Evolutionary conservation across 1,139 yeast genomes (phyloP).

Genomic region (Meyerozyma smithsonii): DNA sequence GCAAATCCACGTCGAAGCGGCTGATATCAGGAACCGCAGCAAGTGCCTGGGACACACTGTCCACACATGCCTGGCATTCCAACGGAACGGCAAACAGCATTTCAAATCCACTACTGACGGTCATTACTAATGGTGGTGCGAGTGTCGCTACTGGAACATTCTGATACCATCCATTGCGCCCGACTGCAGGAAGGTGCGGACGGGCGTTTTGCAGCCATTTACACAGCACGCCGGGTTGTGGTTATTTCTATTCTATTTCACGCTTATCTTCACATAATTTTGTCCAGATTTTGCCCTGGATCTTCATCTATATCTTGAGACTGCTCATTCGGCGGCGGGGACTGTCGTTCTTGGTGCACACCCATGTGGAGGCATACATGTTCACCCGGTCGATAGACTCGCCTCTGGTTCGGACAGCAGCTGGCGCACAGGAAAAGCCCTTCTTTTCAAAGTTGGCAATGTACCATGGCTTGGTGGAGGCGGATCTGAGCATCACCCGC

Average conservation of each 20-base stretch:
- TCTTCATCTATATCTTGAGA: slow-evolving; percentile 24
- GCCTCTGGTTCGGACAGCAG: slow-evolving; percentile 61
- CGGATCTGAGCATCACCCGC: slow-evolving; percentile 72
- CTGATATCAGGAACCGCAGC: slow-evolving; percentile 41
- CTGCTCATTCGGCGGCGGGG: slow-evolving; percentile 38
- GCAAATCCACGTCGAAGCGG: slow-evolving; percentile 48
- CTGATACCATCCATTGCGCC: neutral
- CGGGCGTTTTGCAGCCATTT: slow-evolving; percentile 2
- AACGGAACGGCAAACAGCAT: slow-evolving; percentile 77
- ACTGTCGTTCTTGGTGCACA: slow-evolving; percentile 52
- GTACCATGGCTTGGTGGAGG: slow-evolving; percentile 75
- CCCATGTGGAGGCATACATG: slow-evolving; percentile 89
- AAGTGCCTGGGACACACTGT: slow-evolving; percentile 53
- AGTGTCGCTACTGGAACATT: neutral
- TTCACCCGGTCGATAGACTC: slow-evolving; percentile 71
- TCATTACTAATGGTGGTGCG: slow-evolving; percentile 1
- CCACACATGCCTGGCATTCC: slow-evolving; percentile 68
- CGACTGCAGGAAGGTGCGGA: neutral
- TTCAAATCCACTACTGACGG: slow-evolving; percentile 25
- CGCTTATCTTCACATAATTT: too few relatives aligned
- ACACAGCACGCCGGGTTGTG: too few relatives aligned
- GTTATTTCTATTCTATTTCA: too few relatives aligned
- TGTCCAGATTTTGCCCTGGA: neutral
- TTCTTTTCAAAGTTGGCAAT: slow-evolving; percentile 58
- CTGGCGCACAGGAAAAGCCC: slow-evolving; percentile 67